Evolutionary conservation across 2,329 filamentous ascomycete species (phyloP), one percentile per base, ranked within the genome.

Genomic region (Calonectria henricotiae): DNA sequence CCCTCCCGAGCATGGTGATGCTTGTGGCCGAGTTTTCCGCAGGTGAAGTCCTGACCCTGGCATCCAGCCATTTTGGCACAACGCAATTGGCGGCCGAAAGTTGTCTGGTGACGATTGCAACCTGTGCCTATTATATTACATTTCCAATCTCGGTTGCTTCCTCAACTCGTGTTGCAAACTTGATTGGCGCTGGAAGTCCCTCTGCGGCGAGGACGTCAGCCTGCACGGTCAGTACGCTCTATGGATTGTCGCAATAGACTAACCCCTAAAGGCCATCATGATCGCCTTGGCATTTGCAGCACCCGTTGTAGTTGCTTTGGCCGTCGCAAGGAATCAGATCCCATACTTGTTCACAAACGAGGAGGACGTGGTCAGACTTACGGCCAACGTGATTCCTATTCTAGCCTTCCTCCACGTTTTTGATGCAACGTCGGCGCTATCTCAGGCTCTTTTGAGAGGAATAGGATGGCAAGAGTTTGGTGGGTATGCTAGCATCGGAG

Each of bases 11-110:
- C 1, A 91, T 98, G 80, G 85, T 97, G 73, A 98, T 98, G 95
- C 92, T 98, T 1, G 91, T 97, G 80, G 95, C 96, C 6, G 96
- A 98, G 80, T 97, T 93, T 83, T 88, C 98, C 11, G 95, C 95
- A 7, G 98, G 98, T 80, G 96, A 98, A 81, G 90, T 98, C 58
- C 86, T 98, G 71, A 98, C 95, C 0, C 86, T 98, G 20, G 90
- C 91, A 7, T 89, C 94, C 0, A 94, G 92, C 62, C 94, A 93
- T 76, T 91, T 98, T 68, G 93, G 93, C 17, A 91, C 93, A 1
- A 91, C 91, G 15, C 90, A 92, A 71, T 88, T 98, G 1, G 96
- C 96, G 0, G 95, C 96, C 0, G 95, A 99, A 81, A 95, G 93
- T 43, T 91, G 98, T 15, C 85, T 98, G 2, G 89, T 92, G 25